phyloP scores from a whole-genome alignment of 2,329 filamentous ascomycete genomes.

The Calonectria hawksworthii region DNA sequence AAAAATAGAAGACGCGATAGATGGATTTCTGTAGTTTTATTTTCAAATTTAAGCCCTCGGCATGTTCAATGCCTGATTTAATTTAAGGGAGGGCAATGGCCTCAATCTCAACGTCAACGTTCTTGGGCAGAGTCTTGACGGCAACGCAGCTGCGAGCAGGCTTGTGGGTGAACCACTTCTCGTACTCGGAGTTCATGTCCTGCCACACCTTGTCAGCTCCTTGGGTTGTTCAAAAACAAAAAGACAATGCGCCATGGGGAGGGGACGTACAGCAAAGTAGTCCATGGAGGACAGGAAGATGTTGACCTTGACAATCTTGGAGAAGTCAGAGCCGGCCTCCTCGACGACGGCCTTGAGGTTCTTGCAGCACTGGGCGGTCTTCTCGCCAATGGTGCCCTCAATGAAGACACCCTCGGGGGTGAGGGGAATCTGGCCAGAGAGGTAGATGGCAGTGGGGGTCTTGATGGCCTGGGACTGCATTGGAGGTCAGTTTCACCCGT shows the following conservation, averaged over 20 bases:
- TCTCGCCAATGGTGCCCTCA: slow-evolving; percentile 73
- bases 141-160: slow-evolving; percentile 92
- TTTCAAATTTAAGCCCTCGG: background rate
- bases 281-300: slow-evolving; percentile 95
- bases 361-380: slow-evolving; percentile 74
- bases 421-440: slow-evolving; percentile 80
- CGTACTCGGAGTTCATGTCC: slow-evolving; percentile 89
- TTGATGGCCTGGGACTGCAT: slow-evolving; percentile 75
- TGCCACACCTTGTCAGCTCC: slow-evolving; percentile 38
- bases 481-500: slow-evolving; percentile 29
- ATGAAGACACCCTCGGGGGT: slow-evolving; percentile 69
- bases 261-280: slow-evolving; percentile 75
- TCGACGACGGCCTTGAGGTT: slow-evolving; percentile 89
- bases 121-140: slow-evolving; percentile 89
- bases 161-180: slow-evolving; percentile 86
- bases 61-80: background rate
- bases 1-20: background rate
- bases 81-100: slow-evolving; percentile 78
- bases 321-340: slow-evolving; percentile 82
- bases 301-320: slow-evolving; percentile 90
- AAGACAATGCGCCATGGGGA: rapidly evolving
- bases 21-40: background rate
- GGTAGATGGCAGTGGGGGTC: slow-evolving; percentile 75
- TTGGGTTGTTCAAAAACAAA: background rate
- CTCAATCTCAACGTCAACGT: slow-evolving; percentile 91